Conservation (phyloP, 2,329 filamentous ascomycete genomes). For the Cercospora sojina region DNA sequence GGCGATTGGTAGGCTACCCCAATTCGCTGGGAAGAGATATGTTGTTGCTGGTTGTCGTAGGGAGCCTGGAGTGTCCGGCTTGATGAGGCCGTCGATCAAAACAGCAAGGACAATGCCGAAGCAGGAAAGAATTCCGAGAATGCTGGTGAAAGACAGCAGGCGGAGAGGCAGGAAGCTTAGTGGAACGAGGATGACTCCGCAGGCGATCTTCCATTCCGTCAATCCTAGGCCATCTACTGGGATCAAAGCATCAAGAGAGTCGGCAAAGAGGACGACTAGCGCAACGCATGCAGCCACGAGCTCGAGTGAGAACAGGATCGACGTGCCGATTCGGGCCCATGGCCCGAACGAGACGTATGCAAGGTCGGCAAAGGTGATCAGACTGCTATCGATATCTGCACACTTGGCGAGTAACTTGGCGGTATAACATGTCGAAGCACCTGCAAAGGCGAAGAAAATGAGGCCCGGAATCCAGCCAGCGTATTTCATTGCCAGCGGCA, state of each 20-base stretch:
- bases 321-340: constrained; percentile 76
- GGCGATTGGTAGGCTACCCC: constrained; percentile 81
- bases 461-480: constrained; percentile 86
- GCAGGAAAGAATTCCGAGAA: constrained; percentile 88
- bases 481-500: constrained; percentile 84
- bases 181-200: constrained; percentile 73
- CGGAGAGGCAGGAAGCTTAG: constrained; percentile 82
- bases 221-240: constrained; percentile 60
- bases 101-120: constrained; percentile 84
- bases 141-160: constrained; percentile 82
- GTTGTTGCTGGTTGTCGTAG: constrained; percentile 76
- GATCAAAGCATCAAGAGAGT: constrained; percentile 77
- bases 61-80: constrained; percentile 75
- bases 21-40: constrained; percentile 79
- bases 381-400: constrained; percentile 76
- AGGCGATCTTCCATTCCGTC: constrained; percentile 80
- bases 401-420: constrained; percentile 82
- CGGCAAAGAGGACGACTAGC: constrained; percentile 89
- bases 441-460: constrained; percentile 69
- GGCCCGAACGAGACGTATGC: constrained; percentile 88
- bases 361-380: constrained; percentile 92
- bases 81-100: constrained; percentile 81
- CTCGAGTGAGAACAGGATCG: constrained; percentile 83
- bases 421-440: constrained; percentile 78
- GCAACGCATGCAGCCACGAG: constrained; percentile 86